Evolutionary conservation across 768 basidiomycete species (phyloP).

Genomic region (Lactarius akahatsu): DNA sequence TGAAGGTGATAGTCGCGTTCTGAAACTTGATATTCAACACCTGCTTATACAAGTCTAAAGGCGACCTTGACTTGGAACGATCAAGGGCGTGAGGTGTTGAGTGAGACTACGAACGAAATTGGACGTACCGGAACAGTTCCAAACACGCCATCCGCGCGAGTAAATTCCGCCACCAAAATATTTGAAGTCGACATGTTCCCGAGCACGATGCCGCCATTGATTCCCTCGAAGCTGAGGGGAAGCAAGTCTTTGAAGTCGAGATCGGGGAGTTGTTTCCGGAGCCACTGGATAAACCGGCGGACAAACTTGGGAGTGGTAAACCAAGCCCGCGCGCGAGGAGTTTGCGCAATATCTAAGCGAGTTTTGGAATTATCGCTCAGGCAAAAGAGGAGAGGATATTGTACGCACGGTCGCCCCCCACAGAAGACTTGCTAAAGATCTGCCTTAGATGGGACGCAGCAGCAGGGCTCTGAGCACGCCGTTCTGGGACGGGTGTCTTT

Average conservation of each 20-base stretch:
- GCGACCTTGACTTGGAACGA: slow-evolving; percentile 66
- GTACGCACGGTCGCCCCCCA: slow-evolving; percentile 33
- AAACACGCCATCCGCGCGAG: slow-evolving; percentile 73
- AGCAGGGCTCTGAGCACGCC: slow-evolving; percentile 24
- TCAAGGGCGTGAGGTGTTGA: not conserved
- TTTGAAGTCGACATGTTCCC: slow-evolving; percentile 87
- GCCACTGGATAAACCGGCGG: slow-evolving; percentile 48
- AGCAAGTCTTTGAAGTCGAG: slow-evolving; percentile 82
- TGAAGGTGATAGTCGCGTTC: slow-evolving; percentile 58
- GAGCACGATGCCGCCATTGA: slow-evolving; percentile 75
- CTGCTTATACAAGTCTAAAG: slow-evolving; percentile 81
- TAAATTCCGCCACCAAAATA: slow-evolving; percentile 80
- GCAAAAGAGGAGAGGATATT: not conserved
- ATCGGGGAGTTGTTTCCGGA: slow-evolving; percentile 62
- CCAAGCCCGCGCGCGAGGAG: slow-evolving; percentile 6
- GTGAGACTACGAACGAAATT: not conserved
- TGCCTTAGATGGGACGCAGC: slow-evolving; percentile 32
- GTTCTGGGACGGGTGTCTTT: slow-evolving; percentile 32
- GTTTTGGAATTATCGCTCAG: not conserved
- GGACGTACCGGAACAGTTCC: slow-evolving; percentile 68
- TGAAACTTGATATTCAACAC: slow-evolving; percentile 70
- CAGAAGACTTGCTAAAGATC: slow-evolving; percentile 35
- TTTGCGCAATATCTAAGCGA: slow-evolving; percentile 11
- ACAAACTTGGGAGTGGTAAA: slow-evolving; percentile 35
- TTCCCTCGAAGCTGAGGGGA: slow-evolving; percentile 77